phyloP scores from a whole-genome alignment of 148 eudicot species.

The Persicaria tinctoria region DNA sequence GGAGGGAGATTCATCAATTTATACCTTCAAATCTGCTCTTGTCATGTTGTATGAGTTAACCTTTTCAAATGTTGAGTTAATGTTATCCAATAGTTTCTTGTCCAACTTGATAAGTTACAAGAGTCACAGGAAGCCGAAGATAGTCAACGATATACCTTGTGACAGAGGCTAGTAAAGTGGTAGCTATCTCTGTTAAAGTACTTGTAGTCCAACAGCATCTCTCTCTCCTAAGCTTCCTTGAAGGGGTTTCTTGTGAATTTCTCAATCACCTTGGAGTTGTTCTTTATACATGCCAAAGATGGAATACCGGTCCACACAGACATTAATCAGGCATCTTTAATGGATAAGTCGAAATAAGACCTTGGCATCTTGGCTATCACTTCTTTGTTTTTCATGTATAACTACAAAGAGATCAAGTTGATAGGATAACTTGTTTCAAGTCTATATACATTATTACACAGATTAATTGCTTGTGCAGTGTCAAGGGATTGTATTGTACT shows the following conservation, averaged over 20 bases:
- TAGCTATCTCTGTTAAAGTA: too few species aligned
- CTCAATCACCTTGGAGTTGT: neutral
- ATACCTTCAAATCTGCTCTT: neutral
- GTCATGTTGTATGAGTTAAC: neutral
- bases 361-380: neutral
- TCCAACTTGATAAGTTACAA: constrained; percentile 1
- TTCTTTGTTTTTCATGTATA: neutral
- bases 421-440: neutral
- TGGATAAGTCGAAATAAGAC: neutral
- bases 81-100: neutral
- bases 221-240: neutral
- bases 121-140: constrained; percentile 3
- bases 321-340: constrained; percentile 2
- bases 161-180: too few species aligned
- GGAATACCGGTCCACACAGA: neutral
- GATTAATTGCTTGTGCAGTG: neutral
- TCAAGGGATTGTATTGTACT: neutral
- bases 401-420: neutral
- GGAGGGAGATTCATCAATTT: constrained; percentile 1
- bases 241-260: neutral
- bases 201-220: too few species aligned
- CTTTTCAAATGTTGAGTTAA: neutral
- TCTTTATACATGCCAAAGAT: neutral
- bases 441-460: neutral
- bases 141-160: neutral